Evolutionary conservation across 108 stramenopile genomes (phyloP).

Genomic region (Cyclotella atomus): DNA sequence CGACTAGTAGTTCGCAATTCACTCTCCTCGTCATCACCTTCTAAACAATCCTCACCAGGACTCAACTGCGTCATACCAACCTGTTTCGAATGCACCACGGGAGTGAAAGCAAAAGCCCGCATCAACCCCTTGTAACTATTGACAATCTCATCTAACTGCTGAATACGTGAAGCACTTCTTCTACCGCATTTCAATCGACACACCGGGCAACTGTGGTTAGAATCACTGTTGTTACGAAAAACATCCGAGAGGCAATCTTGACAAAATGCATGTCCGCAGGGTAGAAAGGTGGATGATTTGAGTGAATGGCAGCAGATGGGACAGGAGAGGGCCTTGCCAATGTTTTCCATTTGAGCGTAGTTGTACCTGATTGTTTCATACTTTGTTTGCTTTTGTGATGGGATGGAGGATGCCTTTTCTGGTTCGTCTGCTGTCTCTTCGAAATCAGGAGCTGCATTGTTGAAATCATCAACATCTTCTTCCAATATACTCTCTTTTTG

Average conservation of each 20-base stretch:
- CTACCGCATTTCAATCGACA: slow-evolving; percentile 59
- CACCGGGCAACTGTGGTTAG: slow-evolving; percentile 61
- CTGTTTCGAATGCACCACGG: slow-evolving; percentile 41
- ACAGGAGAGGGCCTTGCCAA: slow-evolving; percentile 37
- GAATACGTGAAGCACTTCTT: slow-evolving; percentile 21
- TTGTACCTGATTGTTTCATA: slow-evolving; percentile 22
- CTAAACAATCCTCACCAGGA: slow-evolving; percentile 27
- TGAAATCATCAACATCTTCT: not conserved
- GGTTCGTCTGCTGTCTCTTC: not conserved
- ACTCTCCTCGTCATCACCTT: slow-evolving; percentile 9
- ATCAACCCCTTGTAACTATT: slow-evolving; percentile 58
- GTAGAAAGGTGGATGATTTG: slow-evolving; percentile 34
- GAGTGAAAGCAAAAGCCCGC: slow-evolving; percentile 62
- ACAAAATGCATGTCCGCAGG: slow-evolving; percentile 78
- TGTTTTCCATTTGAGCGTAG: slow-evolving; percentile 20
- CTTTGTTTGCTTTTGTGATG: not conserved
- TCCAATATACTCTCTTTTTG: not conserved
- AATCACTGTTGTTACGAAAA: not conserved
- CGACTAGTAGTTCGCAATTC: too few relatives aligned
- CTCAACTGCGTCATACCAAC: slow-evolving; percentile 71
- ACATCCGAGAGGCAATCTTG: slow-evolving; percentile 54
- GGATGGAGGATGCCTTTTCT: not conserved
- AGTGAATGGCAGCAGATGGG: slow-evolving; percentile 50
- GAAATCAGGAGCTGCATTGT: not conserved
- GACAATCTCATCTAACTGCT: slow-evolving; percentile 56